Evolutionary conservation across 768 basidiomycete species (phyloP), one percentile per base, ranked within the genome.

Genomic region (Psilocybe tampanensis): DNA sequence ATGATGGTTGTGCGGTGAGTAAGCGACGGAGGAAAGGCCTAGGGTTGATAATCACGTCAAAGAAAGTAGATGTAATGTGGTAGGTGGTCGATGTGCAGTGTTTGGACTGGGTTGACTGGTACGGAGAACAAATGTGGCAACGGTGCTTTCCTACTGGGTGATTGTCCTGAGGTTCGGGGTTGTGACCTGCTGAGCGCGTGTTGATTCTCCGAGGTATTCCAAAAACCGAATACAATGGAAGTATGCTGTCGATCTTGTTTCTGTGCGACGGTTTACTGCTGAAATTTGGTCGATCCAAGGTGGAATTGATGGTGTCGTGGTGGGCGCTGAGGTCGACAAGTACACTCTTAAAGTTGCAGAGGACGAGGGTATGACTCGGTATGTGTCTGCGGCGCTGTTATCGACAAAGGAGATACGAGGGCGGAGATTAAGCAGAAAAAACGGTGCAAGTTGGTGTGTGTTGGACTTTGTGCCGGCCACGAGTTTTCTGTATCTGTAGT

Each of bases 401-500:
- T 49, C 47, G 33, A 33, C 59, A 55, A 64, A 58, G 26, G 48
- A 58, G 21, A 33, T 21, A 12, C 17, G 44, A 29, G 32, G 21
- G 18, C 47, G 44, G 41, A 39, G 56, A 39, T 52, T 26, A 22
- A 21, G 33, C 36, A 51, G 52, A 39, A 49, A 52, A 49, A 32
- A 43, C 43, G 52, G 29, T 50, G 26, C 29, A 9, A 29, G 54
- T 44, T 54, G 36, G 41, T 49, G 54, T 41, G 57, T 59, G 63
- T 58, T 59, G 43, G 48, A 63, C 44, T 60, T 63, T 49, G 59
- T 56, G 36, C 51, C 50, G 43, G 54, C 54, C 58, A 59, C 58
- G 61, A 62, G 61, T 59, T 47, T 54, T n/a, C n/a, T n/a, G n/a
- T n/a, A n/a, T n/a, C 26, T 19, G 58, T 50, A 58, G 58, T 52